Conservation (phyloP, 495 filamentous ascomycete genomes). For the Penicillium maclennaniae region DNA sequence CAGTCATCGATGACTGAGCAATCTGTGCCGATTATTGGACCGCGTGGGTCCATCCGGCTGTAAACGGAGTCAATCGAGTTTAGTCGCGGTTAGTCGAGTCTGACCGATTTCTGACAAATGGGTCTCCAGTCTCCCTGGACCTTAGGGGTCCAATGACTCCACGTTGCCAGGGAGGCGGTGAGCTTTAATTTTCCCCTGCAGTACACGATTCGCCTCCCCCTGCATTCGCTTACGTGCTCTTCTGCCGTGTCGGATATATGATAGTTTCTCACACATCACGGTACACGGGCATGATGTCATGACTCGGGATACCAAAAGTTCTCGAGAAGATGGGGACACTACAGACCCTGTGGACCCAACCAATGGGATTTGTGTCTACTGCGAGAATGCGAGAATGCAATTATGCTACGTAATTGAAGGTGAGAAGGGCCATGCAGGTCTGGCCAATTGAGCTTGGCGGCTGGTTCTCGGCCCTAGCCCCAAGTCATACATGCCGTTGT, state of each 20-base stretch:
- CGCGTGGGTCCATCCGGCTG: conserved; percentile 9
- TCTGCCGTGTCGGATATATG: neutral
- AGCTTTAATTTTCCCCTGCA: neutral
- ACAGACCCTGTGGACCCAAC: no score
- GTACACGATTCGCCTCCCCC: no score
- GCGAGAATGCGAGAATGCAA: neutral
- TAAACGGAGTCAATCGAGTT: conserved; percentile 2
- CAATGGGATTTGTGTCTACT: neutral
- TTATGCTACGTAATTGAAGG: neutral
- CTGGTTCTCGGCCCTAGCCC: neutral
- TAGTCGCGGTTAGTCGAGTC: conserved; percentile 19
- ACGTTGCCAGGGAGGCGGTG: neutral
- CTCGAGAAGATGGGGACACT: no score
- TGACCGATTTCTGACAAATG: conserved; percentile 42
- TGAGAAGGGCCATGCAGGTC: conserved; percentile 10
- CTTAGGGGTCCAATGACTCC: neutral
- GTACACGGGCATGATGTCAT: no score
- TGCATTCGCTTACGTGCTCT: neutral
- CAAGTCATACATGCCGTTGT: neutral
- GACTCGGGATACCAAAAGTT: no score
- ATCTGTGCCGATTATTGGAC: conserved; percentile 11
- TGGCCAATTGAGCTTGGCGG: conserved; percentile 5
- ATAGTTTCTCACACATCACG: no score
- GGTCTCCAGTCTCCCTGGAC: neutral
- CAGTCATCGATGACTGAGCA: conserved; percentile 40